Percentiles rank a stretch among this genome's conserved stretches.
These are phyloP conservation scores for Sporothrix phasma DNA, from an alignment of 2,329 filamentous ascomycete genomes.

Conservation along the genomic window DNA sequence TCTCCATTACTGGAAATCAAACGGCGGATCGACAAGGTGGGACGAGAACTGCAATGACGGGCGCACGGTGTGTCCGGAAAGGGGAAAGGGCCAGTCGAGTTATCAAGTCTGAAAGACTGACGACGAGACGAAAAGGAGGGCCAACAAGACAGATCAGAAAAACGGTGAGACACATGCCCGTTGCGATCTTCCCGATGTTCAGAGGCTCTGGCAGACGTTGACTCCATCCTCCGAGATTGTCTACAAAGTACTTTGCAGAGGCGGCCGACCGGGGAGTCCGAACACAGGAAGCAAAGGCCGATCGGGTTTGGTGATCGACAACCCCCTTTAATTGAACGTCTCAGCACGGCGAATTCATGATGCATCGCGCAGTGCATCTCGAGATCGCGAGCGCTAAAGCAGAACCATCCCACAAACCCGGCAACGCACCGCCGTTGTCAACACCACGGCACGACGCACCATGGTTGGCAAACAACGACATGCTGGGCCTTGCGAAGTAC, in stretches of 20 bases:
- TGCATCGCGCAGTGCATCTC: background rate
- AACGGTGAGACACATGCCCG: background rate
- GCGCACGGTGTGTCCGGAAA: too few relatives aligned
- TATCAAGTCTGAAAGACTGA: too few relatives aligned
- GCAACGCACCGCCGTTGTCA: background rate
- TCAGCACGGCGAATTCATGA: background rate
- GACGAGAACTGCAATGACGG: background rate
- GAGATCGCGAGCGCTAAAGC: background rate
- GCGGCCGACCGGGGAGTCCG: background rate
- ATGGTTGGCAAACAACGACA: too few relatives aligned
- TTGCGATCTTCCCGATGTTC: background rate
- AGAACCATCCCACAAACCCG: background rate
- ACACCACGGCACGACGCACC: background rate
- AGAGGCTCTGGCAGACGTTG: background rate
- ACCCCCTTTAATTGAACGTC: background rate
- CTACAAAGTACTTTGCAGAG: background rate
- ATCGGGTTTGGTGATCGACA: background rate
- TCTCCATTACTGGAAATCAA: background rate
- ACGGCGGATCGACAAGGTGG: slow-evolving; percentile 8
- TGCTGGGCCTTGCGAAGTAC: too few relatives aligned
- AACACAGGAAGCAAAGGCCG: background rate
- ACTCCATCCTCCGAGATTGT: too few relatives aligned
- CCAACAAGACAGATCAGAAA: background rate
- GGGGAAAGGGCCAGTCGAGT: too few relatives aligned
- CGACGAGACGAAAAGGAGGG: background rate